Evolutionary conservation across 495 filamentous ascomycete genomes (phyloP), one percentile per base, ranked within the genome.

Genomic region (Cairneyella variabilis): DNA sequence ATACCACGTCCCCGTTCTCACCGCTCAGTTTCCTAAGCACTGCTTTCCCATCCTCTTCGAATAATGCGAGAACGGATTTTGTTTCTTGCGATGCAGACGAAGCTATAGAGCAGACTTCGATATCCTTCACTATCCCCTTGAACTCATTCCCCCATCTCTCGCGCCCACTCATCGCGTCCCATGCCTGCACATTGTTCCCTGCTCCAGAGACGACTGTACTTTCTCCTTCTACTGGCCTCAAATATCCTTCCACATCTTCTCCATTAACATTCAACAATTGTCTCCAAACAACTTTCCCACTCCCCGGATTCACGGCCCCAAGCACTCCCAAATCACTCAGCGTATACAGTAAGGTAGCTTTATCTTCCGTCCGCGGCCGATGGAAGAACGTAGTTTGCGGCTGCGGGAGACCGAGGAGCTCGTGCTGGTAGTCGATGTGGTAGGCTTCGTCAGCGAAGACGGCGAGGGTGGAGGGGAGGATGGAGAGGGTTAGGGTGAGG

Each of bases 381-480:
- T 96, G 90, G 79, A 97, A 97, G 78, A 99, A 96, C 45, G 90
- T 96, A 32, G 89, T 88, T 38, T 86, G 79, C 66, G 78, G 71
- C 60, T 86, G 83, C 53, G 95, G 91, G 16, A 85, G 66, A 58
- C 93, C 93, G 60, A 97, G 73, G 34, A 97, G 83, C 47, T 87
- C 82, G 71, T 92, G 83, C 71, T 97, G 95, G 76, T 88, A 97
- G 72, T 99, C 93, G 66, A 90, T 79, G 64, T 89, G 81, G 72
- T 85, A 89, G 63, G 95, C 90, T 65, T 97, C 93, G 63, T 99
- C 93, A 45, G 79, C 73, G 73, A 86, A 96, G 57, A 97, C 84
- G 61, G 90, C 91, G 18, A 75, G 69, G 58, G 71, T 54, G 53
- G 69, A 62, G 43, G 73, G 69, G 8, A 64, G 51, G 30, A 57